Conservation (phyloP, 805 yeast genomes). For the Candida takata region DNA sequence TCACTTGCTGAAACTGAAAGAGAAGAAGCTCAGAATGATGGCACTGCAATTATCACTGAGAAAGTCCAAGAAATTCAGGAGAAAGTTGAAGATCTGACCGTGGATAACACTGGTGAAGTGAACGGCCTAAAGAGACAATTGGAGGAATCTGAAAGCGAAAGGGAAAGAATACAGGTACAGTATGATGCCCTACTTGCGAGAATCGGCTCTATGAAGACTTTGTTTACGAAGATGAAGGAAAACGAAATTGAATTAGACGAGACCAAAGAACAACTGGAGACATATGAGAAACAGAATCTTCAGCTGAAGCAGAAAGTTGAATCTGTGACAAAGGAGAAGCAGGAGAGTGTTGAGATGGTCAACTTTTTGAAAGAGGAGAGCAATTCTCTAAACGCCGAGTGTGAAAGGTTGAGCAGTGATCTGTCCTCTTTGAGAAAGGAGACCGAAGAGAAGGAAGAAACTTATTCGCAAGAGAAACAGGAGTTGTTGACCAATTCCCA, state of each 20-base stretch:
- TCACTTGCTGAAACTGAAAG: conserved; percentile 2
- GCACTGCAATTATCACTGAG: conserved; percentile 7
- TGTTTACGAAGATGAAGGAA: conserved; percentile 41
- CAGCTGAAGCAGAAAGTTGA: conserved; percentile 30
- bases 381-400: conserved; percentile 43
- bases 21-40: conserved; percentile 6
- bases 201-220: conserved; percentile 41
- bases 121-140: conserved; percentile 25
- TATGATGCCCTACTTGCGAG: conserved; percentile 57
- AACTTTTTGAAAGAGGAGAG: conserved; percentile 35
- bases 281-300: conserved; percentile 37
- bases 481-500: not conserved
- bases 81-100: conserved; percentile 1
- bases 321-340: conserved; percentile 26
- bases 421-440: conserved; percentile 34
- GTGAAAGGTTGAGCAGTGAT: conserved; percentile 41
- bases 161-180: conserved; percentile 49
- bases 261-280: conserved; percentile 42
- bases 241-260: conserved; percentile 56
- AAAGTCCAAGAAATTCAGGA: conserved; percentile 3
- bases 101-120: conserved; percentile 8
- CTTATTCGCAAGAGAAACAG: conserved; percentile 2
- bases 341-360: conserved; percentile 27
- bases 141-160: conserved; percentile 37
- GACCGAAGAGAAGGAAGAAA: conserved; percentile 17